Percentiles rank a stretch among this genome's conserved stretches.
phyloP scores from a whole-genome alignment of 352 stramenopile genomes.

The Elongisporangium undulatum region DNA sequence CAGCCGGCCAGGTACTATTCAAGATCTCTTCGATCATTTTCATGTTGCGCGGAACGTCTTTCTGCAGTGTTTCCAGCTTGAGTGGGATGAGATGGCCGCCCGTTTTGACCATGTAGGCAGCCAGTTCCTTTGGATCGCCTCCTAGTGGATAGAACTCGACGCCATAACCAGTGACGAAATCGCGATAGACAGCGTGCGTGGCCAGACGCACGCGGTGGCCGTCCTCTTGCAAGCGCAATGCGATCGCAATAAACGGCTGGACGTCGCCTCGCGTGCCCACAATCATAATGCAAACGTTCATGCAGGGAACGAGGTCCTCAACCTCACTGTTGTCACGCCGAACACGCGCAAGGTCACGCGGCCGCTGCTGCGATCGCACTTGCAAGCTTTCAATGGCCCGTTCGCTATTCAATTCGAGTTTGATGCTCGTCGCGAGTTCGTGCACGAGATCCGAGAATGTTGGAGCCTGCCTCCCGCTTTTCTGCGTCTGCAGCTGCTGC shows the following conservation, averaged over 20 bases:
- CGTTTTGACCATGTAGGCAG: slow-evolving; percentile 92
- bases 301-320: slow-evolving; percentile 13
- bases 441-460: slow-evolving; percentile 13
- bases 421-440: slow-evolving; percentile 8
- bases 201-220: slow-evolving; percentile 91
- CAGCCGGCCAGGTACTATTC: slow-evolving; percentile 85
- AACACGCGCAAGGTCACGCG: neutral
- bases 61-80: slow-evolving; percentile 54
- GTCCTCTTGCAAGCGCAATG: slow-evolving; percentile 71
- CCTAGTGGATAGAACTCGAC: slow-evolving; percentile 81
- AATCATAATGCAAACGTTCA: slow-evolving; percentile 89
- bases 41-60: slow-evolving; percentile 81
- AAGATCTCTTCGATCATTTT: slow-evolving; percentile 90
- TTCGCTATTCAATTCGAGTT: slow-evolving; percentile 13
- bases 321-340: neutral
- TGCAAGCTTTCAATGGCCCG: slow-evolving; percentile 13
- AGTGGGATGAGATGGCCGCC: slow-evolving; percentile 67
- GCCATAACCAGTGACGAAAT: slow-evolving; percentile 70
- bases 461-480: slow-evolving; percentile 1
- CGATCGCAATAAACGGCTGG: slow-evolving; percentile 84
- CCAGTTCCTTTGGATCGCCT: slow-evolving; percentile 70
- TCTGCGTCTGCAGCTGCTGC: neutral
- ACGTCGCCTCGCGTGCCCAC: slow-evolving; percentile 88
- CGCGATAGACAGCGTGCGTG: slow-evolving; percentile 85
- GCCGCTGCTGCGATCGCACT: neutral